Conservation (phyloP, 1,139 yeast genomes). For the Protomyces lactucae-debilis region DNA sequence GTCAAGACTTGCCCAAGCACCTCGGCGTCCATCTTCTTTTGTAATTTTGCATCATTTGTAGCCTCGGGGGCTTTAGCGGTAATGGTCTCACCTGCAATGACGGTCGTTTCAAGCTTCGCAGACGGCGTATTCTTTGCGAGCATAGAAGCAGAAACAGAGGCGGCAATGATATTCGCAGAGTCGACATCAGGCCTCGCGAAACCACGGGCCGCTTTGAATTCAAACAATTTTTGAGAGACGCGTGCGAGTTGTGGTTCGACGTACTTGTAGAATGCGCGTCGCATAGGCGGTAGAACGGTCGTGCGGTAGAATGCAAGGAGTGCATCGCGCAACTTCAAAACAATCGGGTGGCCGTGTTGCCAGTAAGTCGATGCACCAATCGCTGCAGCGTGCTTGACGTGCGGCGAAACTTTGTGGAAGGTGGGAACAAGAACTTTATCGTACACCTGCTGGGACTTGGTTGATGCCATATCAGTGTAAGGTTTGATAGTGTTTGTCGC, state of each 20-base stretch:
- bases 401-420: conserved; percentile 4
- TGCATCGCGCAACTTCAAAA: background rate
- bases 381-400: conserved; percentile 1
- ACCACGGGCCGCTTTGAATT: conserved; percentile 15
- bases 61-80: conserved; percentile 2
- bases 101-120: background rate
- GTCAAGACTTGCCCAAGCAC: conserved; percentile 12
- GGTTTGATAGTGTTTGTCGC: background rate
- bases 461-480: background rate
- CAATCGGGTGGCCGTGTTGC: conserved; percentile 10
- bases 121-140: conserved; percentile 6
- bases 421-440: conserved; percentile 7
- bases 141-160: conserved; percentile 16
- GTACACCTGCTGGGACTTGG: background rate
- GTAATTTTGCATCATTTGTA: conserved; percentile 5
- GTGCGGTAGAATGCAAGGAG: conserved; percentile 2
- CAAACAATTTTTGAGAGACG: conserved; percentile 20
- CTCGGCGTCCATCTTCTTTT: conserved; percentile 5
- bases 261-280: conserved; percentile 15
- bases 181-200: conserved; percentile 8
- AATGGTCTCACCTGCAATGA: conserved; percentile 15
- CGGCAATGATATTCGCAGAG: conserved; percentile 4
- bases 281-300: conserved; percentile 4
- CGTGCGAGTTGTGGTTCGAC: conserved; percentile 27
- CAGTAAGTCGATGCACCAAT: background rate